A percentile compares a stretch with the other conserved stretches of the same genome.
phyloP scores from a whole-genome alignment of 1,284 basidiomycete species.

The Apiotrichum laibachii region DNA sequence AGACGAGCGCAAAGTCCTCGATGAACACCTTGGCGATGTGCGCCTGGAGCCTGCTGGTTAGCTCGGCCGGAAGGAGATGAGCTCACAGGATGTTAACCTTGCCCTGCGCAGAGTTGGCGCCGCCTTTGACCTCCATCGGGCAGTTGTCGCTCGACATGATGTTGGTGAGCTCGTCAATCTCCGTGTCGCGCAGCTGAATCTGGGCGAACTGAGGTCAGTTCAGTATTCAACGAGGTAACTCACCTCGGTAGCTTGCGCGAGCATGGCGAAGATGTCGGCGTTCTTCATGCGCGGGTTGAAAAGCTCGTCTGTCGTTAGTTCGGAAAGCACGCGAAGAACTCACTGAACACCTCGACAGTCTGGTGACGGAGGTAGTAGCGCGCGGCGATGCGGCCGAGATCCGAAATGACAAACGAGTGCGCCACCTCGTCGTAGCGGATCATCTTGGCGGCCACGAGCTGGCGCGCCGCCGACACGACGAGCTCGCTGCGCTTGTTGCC shows the following conservation, averaged over 20 bases:
- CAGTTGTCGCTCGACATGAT: constrained; percentile 71
- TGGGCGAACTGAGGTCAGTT: constrained; percentile 72
- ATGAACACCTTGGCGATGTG: constrained; percentile 77
- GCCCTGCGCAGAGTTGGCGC: constrained; percentile 71
- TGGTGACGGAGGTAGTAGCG: constrained; percentile 90
- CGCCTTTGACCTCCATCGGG: constrained; percentile 64
- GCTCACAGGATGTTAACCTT: constrained; percentile 86
- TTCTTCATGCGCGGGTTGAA: constrained; percentile 87
- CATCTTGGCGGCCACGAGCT: constrained; percentile 77
- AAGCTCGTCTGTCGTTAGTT: constrained; percentile 55
- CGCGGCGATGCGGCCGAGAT: constrained; percentile 90
- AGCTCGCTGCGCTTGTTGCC: constrained; percentile 71
- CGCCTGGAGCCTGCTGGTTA: constrained; percentile 63
- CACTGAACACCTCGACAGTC: constrained; percentile 83
- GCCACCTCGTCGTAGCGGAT: constrained; percentile 67
- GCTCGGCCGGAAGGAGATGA: neutral
- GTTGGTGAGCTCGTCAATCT: constrained; percentile 75
- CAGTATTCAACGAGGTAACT: constrained; percentile 15
- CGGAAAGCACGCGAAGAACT: constrained; percentile 8
- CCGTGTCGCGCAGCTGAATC: constrained; percentile 87
- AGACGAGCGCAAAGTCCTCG: constrained; percentile 95
- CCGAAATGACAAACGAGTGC: constrained; percentile 71
- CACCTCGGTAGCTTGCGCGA: constrained; percentile 89
- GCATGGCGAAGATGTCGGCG: constrained; percentile 83
- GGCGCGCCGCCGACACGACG: constrained; percentile 66